A percentile compares a stretch with the other conserved stretches of the same genome.
Conservation (phyloP, 163 green algal genomes). For the Prototheca stagnorum region DNA sequence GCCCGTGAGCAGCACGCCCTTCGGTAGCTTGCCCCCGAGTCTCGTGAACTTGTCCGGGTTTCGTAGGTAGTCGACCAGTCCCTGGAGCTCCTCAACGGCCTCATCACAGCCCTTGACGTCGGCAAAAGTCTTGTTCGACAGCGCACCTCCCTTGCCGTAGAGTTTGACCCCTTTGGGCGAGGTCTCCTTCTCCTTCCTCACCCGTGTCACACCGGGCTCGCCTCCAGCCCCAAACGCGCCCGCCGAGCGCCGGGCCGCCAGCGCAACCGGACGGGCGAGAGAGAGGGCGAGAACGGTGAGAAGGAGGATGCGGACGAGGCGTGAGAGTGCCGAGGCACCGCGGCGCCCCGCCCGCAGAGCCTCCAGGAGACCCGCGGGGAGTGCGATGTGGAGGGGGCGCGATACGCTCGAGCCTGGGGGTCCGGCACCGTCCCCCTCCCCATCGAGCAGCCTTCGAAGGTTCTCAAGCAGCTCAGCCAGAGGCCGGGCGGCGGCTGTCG, state of each 20-base stretch:
- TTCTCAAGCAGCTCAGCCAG: constrained; percentile 46
- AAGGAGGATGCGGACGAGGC: no score
- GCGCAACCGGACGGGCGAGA: no score
- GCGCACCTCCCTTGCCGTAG: no score
- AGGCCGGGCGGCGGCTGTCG: constrained; percentile 4
- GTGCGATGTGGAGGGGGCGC: constrained; percentile 46
- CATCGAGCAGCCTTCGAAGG: constrained; percentile 27
- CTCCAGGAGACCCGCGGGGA: no score
- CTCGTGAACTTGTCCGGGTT: constrained; percentile 30
- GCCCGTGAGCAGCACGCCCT: constrained; percentile 60
- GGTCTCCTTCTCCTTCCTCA: no score
- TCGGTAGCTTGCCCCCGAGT: constrained; percentile 57
- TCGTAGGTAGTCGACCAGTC: constrained; percentile 91
- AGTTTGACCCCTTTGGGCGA: no score
- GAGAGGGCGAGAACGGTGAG: no score
- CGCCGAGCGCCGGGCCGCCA: no score
- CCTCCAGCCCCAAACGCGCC: no score
- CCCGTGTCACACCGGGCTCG: no score
- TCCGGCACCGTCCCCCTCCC: neutral
- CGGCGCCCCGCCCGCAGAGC: neutral
- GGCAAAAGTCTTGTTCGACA: constrained; percentile 58
- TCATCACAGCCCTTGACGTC: constrained; percentile 77
- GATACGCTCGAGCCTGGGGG: constrained; percentile 22
- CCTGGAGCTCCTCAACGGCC: constrained; percentile 66
- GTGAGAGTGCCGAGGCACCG: no score